Conservation (phyloP, 331 rosid species). For the Spiraea crenata region DNA sequence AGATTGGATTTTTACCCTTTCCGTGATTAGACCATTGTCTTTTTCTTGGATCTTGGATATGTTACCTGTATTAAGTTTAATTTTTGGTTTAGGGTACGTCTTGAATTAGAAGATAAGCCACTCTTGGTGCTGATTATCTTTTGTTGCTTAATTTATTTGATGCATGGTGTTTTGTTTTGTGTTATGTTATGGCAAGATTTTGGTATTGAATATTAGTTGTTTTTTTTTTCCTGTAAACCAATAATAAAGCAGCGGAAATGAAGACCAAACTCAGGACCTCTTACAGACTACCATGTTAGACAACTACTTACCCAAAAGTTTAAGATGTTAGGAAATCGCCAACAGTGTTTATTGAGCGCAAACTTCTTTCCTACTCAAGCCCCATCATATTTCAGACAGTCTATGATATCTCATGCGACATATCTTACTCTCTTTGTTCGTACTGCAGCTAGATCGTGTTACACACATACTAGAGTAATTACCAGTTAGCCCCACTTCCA, state of each 20-base stretch:
- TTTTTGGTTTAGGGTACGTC: constrained; percentile 8
- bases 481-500: neutral
- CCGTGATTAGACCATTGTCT: constrained; percentile 1
- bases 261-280: too few relatives aligned
- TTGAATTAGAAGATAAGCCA: neutral
- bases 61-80: neutral
- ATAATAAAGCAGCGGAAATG: neutral
- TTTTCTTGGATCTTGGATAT: neutral
- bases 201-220: neutral
- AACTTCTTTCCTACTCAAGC: too few relatives aligned
- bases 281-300: too few relatives aligned
- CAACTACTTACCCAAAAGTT: too few relatives aligned
- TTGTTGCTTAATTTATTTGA: neutral
- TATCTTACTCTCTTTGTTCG: neutral
- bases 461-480: neutral
- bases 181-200: neutral
- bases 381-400: too few relatives aligned
- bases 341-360: too few relatives aligned
- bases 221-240: neutral
- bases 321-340: too few relatives aligned
- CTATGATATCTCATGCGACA: too few relatives aligned
- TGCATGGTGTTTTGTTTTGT: neutral
- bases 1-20: constrained; percentile 27
- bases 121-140: neutral
- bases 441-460: too few relatives aligned